Percentiles rank a stretch among this genome's conserved stretches.
Conservation (phyloP, 192 early-diverging fungal genomes). For the Linnemannia exigua region DNA sequence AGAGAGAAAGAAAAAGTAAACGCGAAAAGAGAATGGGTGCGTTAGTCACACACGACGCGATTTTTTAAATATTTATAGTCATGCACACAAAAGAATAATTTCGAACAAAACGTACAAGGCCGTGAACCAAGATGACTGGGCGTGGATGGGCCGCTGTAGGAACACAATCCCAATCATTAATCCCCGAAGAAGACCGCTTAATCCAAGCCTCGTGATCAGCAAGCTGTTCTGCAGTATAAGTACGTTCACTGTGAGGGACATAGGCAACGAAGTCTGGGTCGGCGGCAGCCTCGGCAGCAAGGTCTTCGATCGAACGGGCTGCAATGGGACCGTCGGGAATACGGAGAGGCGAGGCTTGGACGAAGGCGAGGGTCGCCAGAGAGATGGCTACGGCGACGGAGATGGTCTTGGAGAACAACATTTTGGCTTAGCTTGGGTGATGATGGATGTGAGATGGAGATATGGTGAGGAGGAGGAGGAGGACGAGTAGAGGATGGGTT, state of each 20-base stretch:
- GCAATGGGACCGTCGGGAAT: neutral
- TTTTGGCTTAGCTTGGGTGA: neutral
- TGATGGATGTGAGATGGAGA: neutral
- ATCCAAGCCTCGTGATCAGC: neutral
- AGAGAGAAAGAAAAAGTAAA: neutral
- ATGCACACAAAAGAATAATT: neutral
- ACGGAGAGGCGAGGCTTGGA: conserved; percentile 15
- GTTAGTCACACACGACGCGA: neutral
- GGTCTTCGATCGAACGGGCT: neutral
- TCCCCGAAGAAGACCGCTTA: conserved; percentile 10
- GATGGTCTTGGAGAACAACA: conserved; percentile 20
- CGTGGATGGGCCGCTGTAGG: conserved; percentile 8
- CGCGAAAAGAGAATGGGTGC: neutral
- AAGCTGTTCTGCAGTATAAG: conserved; percentile 18
- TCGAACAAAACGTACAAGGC: conserved; percentile 9
- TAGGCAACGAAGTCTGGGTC: neutral
- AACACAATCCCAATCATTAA: conserved; percentile 27
- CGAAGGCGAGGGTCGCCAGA: conserved; percentile 7
- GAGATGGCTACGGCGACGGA: conserved; percentile 10
- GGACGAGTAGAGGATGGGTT: neutral
- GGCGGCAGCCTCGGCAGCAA: neutral
- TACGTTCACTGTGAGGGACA: conserved; percentile 22
- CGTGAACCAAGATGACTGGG: conserved; percentile 26
- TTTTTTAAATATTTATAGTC: neutral
- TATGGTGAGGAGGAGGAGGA: neutral